A percentile compares a stretch with the other conserved stretches of the same genome.
Conservation (phyloP, 805 yeast species). For the Phaffomyces opuntiae region DNA sequence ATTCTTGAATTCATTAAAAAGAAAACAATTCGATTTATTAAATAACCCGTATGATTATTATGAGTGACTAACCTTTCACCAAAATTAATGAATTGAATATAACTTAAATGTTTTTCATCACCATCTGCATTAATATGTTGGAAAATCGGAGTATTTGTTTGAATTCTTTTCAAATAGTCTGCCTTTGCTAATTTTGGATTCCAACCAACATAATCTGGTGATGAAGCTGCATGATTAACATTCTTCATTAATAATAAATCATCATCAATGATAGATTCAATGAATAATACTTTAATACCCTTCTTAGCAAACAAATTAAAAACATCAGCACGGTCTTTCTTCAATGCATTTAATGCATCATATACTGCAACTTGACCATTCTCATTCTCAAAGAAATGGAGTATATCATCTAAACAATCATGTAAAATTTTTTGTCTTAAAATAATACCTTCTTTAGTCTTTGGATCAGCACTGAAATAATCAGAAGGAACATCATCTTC, state of each 20-base stretch:
- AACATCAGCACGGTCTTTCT: conserved; percentile 56
- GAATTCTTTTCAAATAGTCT: conserved; percentile 72
- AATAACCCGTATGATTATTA: conserved; percentile 78
- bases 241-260: conserved; percentile 60
- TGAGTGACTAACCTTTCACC: conserved; percentile 79
- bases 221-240: conserved; percentile 75
- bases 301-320: conserved; percentile 44
- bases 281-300: conserved; percentile 74
- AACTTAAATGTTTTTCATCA: conserved; percentile 49
- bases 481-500: conserved; percentile 55
- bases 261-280: conserved; percentile 82
- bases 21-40: conserved; percentile 85
- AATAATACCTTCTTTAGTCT: conserved; percentile 37
- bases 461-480: conserved; percentile 54
- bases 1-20: conserved; percentile 87
- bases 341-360: conserved; percentile 88
- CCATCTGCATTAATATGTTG: conserved; percentile 52
- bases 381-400: conserved; percentile 60
- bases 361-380: conserved; percentile 93
- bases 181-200: conserved; percentile 63
- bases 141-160: conserved; percentile 59
- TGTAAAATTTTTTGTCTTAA: conserved; percentile 53
- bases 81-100: conserved; percentile 82
- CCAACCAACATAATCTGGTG: conserved; percentile 84
- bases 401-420: conserved; percentile 63